A percentile compares a stretch with the other conserved stretches of the same genome.
Evolutionary conservation across 306 rosid species (phyloP).

Genomic region (Lablab purpureus): DNA sequence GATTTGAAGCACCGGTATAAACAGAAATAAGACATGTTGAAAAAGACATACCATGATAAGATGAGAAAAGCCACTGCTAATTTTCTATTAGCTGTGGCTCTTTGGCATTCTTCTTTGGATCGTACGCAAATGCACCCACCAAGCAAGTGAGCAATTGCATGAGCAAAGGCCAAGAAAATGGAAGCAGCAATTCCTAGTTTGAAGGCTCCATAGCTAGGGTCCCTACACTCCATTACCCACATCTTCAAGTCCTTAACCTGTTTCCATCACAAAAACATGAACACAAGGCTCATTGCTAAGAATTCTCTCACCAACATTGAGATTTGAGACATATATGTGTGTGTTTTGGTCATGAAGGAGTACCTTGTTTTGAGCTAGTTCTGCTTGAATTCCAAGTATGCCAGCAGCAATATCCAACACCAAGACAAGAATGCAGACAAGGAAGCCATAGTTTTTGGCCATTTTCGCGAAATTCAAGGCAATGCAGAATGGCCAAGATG

Average conservation of each 20-base stretch:
- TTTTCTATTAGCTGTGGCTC: conserved; percentile 60
- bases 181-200: conserved; percentile 80
- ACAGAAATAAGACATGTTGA: not conserved
- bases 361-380: conserved; percentile 83
- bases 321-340: not conserved
- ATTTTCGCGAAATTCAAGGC: conserved; percentile 46
- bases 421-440: conserved; percentile 67
- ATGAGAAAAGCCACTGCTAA: conserved; percentile 60
- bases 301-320: not conserved
- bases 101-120: conserved; percentile 52
- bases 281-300: not conserved
- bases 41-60: conserved; percentile 66
- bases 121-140: conserved; percentile 75
- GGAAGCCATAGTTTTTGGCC: conserved; percentile 61
- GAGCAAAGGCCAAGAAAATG: conserved; percentile 63
- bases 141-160: conserved; percentile 63
- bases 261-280: not conserved
- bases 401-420: conserved; percentile 71
- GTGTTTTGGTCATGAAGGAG: not conserved
- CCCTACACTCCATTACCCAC: conserved; percentile 73
- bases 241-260: conserved; percentile 70
- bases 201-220: conserved; percentile 75
- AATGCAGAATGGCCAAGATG: conserved; percentile 2
- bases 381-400: conserved; percentile 85
- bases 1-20: not conserved